phyloP scores from a whole-genome alignment of 1,284 basidiomycete species.

The Rhodotorula sp. region DNA sequence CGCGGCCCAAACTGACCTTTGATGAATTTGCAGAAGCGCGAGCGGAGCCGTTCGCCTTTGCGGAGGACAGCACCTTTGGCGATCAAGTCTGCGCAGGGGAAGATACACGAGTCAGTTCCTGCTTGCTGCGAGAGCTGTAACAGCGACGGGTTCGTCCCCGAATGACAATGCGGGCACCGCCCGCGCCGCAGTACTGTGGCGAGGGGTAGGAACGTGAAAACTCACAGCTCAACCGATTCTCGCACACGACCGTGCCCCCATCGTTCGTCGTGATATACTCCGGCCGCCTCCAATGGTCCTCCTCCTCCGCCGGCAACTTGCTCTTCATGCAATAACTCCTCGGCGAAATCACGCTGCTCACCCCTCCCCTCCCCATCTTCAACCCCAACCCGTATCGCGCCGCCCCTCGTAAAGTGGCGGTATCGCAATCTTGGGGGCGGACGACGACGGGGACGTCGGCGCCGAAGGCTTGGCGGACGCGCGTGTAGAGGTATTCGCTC shows the following conservation, averaged over 20 bases:
- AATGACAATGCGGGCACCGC: too few species aligned
- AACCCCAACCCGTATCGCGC: slow-evolving; percentile 73
- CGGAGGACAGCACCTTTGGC: slow-evolving; percentile 72
- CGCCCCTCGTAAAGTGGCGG: slow-evolving; percentile 75
- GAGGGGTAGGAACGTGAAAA: too few species aligned
- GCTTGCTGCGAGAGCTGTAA: too few species aligned
- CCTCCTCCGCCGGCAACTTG: slow-evolving; percentile 73
- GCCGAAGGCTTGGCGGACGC: slow-evolving; percentile 65
- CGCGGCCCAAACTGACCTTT: slow-evolving; percentile 55
- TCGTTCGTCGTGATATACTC: slow-evolving; percentile 73
- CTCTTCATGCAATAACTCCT: slow-evolving; percentile 82
- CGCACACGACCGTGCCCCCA: slow-evolving; percentile 69
- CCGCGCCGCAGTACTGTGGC: too few species aligned
- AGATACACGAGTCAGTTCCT: neutral
- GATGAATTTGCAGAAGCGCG: slow-evolving; percentile 69
- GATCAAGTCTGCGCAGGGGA: slow-evolving; percentile 60
- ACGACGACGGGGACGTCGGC: slow-evolving; percentile 66
- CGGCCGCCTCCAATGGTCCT: slow-evolving; percentile 75
- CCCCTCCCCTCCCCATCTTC: slow-evolving; percentile 57
- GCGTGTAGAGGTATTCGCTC: slow-evolving; percentile 71
- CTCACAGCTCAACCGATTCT: slow-evolving; percentile 61
- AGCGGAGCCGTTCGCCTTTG: slow-evolving; percentile 75
- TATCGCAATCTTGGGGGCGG: slow-evolving; percentile 73
- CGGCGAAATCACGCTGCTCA: slow-evolving; percentile 72
- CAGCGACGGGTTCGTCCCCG: too few species aligned